Conservation (phyloP, 768 basidiomycete genomes). For the Paxillus ammoniavirescens region DNA sequence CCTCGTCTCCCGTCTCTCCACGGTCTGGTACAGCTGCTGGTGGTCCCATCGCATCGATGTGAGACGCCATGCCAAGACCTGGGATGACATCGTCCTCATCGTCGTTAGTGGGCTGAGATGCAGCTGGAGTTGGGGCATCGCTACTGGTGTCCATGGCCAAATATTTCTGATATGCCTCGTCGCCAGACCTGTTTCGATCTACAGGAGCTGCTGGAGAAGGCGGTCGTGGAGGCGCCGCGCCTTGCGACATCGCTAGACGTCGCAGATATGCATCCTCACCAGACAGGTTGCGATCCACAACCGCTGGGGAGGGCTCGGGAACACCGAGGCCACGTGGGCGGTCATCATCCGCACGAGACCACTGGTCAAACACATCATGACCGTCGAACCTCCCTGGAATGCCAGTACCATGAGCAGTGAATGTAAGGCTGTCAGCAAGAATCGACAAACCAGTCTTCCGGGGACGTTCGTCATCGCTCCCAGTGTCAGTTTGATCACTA, state of each 20-base stretch:
- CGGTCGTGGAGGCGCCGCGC: conserved; percentile 16
- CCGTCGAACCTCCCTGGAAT: conserved; percentile 35
- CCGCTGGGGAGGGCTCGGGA: conserved; percentile 29
- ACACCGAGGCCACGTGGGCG: conserved; percentile 26
- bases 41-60: conserved; percentile 4
- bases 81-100: conserved; percentile 27
- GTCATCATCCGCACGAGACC: conserved; percentile 56
- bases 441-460: conserved; percentile 59
- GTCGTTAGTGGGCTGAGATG: conserved; percentile 18
- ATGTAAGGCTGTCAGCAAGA: neutral
- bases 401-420: conserved; percentile 25
- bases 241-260: conserved; percentile 67
- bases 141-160: conserved; percentile 59
- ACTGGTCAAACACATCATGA: conserved; percentile 44
- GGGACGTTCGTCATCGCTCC: conserved; percentile 64
- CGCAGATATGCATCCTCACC: conserved; percentile 84
- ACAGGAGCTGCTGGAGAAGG: conserved; percentile 27
- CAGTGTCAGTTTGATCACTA: conserved; percentile 66
- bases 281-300: conserved; percentile 49
- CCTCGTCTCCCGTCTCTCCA: conserved; percentile 63
- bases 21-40: conserved; percentile 1
- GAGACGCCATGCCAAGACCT: conserved; percentile 9
- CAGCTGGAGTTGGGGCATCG: conserved; percentile 21
- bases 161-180: conserved; percentile 76
- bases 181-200: conserved; percentile 58